These are phyloP conservation scores for Yamadazyma atmosphaerica DNA, from an alignment of 1,139 yeast species.

Conservation along the genomic window DNA sequence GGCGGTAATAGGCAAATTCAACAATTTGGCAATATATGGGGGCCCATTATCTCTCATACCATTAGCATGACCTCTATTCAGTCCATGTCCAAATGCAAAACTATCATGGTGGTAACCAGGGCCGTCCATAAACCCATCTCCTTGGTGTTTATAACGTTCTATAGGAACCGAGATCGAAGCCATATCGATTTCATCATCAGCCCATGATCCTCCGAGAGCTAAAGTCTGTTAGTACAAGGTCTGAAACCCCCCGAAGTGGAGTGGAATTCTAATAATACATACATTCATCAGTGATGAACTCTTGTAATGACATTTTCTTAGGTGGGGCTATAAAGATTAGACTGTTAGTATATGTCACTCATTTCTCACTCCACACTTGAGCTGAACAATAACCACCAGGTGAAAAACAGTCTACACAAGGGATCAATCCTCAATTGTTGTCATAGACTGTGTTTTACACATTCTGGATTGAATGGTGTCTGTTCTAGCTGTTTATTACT, in stretches of 20 bases:
- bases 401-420: too few relatives aligned
- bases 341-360: constrained; percentile 14
- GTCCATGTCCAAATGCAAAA: constrained; percentile 11
- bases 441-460: not conserved
- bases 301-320: constrained; percentile 54
- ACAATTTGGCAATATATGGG: constrained; percentile 58
- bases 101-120: constrained; percentile 5
- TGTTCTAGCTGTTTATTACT: not conserved
- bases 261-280: constrained; percentile 31
- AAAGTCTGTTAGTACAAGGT: constrained; percentile 19
- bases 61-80: constrained; percentile 4
- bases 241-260: too few relatives aligned
- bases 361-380: too few relatives aligned
- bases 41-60: constrained; percentile 37
- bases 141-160: constrained; percentile 24
- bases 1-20: constrained; percentile 47
- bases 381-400: too few relatives aligned
- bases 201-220: constrained; percentile 69
- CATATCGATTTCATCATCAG: constrained; percentile 73
- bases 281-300: constrained; percentile 54
- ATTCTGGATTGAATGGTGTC: not conserved
- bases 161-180: constrained; percentile 64
- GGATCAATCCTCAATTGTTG: not conserved
- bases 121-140: constrained; percentile 8
- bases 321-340: constrained; percentile 24